A percentile compares a stretch with the other conserved stretches of the same genome.
phyloP scores from a whole-genome alignment of 257 asterid species.

The Salvia splendens region DNA sequence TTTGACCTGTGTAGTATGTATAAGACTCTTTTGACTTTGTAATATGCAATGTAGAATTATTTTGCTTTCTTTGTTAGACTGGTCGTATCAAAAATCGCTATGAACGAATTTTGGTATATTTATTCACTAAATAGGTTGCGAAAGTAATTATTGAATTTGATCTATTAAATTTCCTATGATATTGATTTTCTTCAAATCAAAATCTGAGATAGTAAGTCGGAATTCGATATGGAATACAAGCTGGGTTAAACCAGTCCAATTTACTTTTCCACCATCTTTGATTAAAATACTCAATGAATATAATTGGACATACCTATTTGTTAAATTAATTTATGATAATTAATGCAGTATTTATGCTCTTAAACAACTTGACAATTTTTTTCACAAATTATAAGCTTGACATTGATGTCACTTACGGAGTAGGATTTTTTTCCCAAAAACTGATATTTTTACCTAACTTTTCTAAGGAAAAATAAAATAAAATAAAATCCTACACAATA shows the following conservation, averaged over 20 bases:
- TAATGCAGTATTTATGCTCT: neutral
- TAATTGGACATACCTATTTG: neutral
- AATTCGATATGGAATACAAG: too few relatives aligned
- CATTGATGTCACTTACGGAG: neutral
- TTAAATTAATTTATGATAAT: neutral
- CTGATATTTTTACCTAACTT: neutral
- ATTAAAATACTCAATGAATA: neutral
- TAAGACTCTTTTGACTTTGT: slow-evolving; percentile 23
- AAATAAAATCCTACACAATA: neutral
- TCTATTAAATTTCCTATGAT: too few relatives aligned
- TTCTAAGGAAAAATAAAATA: neutral
- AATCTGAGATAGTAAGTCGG: too few relatives aligned
- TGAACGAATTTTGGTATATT: too few relatives aligned
- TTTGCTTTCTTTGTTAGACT: neutral
- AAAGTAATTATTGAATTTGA: too few relatives aligned
- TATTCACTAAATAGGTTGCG: too few relatives aligned
- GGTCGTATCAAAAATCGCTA: too few relatives aligned
- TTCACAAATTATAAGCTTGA: neutral
- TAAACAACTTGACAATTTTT: neutral
- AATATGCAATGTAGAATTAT: neutral
- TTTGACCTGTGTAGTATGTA: slow-evolving; percentile 32
- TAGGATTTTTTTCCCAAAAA: neutral
- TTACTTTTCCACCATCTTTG: neutral
- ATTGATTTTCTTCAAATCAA: too few relatives aligned
- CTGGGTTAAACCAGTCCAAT: neutral